These are phyloP conservation scores for Emergomyces orientalis DNA, from an alignment of 2,329 filamentous ascomycete species.

Conservation along the genomic window DNA sequence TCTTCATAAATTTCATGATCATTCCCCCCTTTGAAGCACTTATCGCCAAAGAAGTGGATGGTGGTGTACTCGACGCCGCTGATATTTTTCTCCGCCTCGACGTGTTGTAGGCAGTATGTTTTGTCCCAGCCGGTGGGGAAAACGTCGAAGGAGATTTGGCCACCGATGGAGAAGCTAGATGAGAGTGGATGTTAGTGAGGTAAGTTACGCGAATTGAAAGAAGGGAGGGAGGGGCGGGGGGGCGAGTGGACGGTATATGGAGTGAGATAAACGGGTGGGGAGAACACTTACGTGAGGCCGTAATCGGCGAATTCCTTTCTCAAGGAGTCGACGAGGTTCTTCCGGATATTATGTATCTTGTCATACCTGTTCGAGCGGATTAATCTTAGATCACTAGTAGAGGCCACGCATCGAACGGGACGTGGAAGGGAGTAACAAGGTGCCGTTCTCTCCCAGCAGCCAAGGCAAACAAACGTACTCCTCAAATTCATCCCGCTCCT, in stretches of 20 bases:
- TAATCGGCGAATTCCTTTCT: slow-evolving; percentile 73
- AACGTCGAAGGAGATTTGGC: slow-evolving; percentile 96
- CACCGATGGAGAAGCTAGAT: slow-evolving; percentile 77
- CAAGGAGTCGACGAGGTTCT: slow-evolving; percentile 65
- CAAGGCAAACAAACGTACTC: slow-evolving; percentile 29
- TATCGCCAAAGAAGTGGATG: slow-evolving; percentile 98
- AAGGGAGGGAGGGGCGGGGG: no score
- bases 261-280: background rate
- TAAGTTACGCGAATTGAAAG: no score
- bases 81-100: slow-evolving; percentile 71
- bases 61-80: slow-evolving; percentile 58
- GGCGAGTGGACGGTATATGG: no score
- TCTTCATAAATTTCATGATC: slow-evolving; percentile 92
- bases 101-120: slow-evolving; percentile 85
- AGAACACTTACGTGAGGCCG: slow-evolving; percentile 64
- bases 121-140: slow-evolving; percentile 98
- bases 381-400: background rate
- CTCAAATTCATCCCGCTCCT: slow-evolving; percentile 77
- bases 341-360: slow-evolving; percentile 63
- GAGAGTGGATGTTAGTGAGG: slow-evolving; percentile 5
- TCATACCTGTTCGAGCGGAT: slow-evolving; percentile 49
- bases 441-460: background rate
- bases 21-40: slow-evolving; percentile 82
- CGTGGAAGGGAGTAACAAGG: background rate
- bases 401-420: background rate